A percentile compares a stretch with the other conserved stretches of the same genome.
phyloP scores from a whole-genome alignment of 768 basidiomycete species.

The Mycena leptocephala region DNA sequence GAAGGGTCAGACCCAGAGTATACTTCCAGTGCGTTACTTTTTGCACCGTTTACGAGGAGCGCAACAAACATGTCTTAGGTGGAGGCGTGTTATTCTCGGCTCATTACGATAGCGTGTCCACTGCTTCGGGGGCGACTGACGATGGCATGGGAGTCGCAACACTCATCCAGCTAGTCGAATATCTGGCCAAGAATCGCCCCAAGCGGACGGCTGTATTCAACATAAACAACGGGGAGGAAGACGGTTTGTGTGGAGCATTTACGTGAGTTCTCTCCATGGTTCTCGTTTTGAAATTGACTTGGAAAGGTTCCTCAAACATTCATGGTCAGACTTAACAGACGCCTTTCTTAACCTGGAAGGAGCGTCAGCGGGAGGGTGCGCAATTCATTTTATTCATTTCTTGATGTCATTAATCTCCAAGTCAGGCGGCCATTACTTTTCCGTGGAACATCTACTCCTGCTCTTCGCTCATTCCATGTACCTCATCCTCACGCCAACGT shows the following conservation, averaged over 20 bases:
- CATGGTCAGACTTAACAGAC: conserved; percentile 78
- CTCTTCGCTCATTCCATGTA: conserved; percentile 73
- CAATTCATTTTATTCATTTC: background rate
- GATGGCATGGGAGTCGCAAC: conserved; percentile 84
- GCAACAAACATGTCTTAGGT: conserved; percentile 71
- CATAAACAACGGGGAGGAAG: conserved; percentile 91
- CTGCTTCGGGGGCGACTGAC: conserved; percentile 83
- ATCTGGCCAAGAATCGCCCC: conserved; percentile 65
- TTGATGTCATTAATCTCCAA: conserved; percentile 10
- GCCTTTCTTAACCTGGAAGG: conserved; percentile 90
- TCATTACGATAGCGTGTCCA: conserved; percentile 88
- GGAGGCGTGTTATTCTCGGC: conserved; percentile 82
- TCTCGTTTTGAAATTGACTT: background rate
- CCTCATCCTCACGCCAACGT: conserved; percentile 83
- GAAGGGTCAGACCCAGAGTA: conserved; percentile 42
- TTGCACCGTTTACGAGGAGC: conserved; percentile 69
- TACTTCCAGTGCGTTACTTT: conserved; percentile 30
- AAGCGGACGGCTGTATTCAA: conserved; percentile 83
- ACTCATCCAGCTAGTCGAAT: conserved; percentile 75
- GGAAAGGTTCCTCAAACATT: conserved; percentile 78
- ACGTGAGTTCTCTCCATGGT: conserved; percentile 55
- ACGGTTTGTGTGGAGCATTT: conserved; percentile 82
- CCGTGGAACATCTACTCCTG: conserved; percentile 74
- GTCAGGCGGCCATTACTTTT: conserved; percentile 83
- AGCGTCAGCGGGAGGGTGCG: conserved; percentile 83